phyloP scores from a whole-genome alignment of 2,329 filamentous ascomycete genomes.

The Penicillium oxalicum region DNA sequence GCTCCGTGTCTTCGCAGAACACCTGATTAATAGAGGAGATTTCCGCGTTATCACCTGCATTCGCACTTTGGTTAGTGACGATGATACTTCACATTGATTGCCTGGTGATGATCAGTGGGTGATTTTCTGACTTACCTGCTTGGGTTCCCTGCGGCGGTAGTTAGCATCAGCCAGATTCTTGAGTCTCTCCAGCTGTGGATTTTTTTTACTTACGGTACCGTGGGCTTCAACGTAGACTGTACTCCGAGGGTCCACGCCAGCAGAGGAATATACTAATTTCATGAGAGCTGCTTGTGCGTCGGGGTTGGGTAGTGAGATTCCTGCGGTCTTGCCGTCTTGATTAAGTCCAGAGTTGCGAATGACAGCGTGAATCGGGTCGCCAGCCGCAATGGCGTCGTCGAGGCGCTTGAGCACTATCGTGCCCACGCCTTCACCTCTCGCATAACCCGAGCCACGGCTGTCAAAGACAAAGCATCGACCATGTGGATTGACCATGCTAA shows the following conservation, averaged over 20 bases:
- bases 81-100: too few relatives aligned
- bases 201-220: slow-evolving; percentile 23
- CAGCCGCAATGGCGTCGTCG: slow-evolving; percentile 34
- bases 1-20: slow-evolving; percentile 11
- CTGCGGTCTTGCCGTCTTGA: slow-evolving; percentile 39
- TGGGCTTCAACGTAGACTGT: slow-evolving; percentile 26
- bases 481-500: slow-evolving; percentile 8
- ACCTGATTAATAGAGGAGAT: slow-evolving; percentile 24
- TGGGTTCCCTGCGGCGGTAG: slow-evolving; percentile 15
- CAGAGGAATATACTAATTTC: not conserved
- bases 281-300: not conserved
- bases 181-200: not conserved
- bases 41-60: not conserved
- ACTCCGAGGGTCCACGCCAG: not conserved
- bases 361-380: slow-evolving; percentile 38
- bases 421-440: slow-evolving; percentile 6
- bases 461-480: slow-evolving; percentile 9
- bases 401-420: slow-evolving; percentile 31
- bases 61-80: not conserved
- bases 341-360: slow-evolving; percentile 33
- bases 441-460: slow-evolving; percentile 31
- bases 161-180: not conserved
- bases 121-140: not conserved
- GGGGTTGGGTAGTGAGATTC: slow-evolving; percentile 28
- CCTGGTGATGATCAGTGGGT: too few relatives aligned